Conservation (phyloP, 305 asterid species). For the Salvia sclarea region DNA sequence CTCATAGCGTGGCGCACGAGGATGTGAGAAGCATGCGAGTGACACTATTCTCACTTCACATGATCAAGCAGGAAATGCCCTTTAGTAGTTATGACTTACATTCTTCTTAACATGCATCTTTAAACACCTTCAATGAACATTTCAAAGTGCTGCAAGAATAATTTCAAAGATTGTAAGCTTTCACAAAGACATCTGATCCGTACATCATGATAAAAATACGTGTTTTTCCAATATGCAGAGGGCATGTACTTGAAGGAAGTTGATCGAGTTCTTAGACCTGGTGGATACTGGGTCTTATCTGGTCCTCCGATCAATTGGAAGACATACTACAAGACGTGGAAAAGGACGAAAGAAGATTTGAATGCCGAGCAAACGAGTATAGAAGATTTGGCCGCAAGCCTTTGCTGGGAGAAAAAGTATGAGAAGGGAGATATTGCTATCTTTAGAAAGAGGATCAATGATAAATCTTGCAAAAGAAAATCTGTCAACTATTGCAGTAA, state of each 20-base stretch:
- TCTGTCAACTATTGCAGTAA: constrained; percentile 56
- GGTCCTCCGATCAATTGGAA: constrained; percentile 99
- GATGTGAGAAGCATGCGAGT: too few species aligned
- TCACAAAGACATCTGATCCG: not conserved
- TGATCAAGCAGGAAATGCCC: too few species aligned
- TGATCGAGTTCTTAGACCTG: constrained; percentile 91
- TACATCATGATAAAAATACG: not conserved
- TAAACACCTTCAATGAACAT: not conserved
- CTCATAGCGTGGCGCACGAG: too few species aligned
- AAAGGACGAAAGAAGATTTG: constrained; percentile 75
- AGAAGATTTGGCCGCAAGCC: constrained; percentile 77
- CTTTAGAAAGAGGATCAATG: constrained; percentile 62
- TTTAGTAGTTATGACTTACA: not conserved
- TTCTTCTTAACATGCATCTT: not conserved
- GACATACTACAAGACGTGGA: constrained; percentile 79
- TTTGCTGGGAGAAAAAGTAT: constrained; percentile 97
- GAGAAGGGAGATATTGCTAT: constrained; percentile 90
- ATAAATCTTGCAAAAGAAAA: constrained; percentile 61
- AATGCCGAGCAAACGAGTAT: constrained; percentile 76
- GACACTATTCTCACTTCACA: too few species aligned
- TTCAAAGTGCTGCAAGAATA: not conserved
- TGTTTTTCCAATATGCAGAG: constrained; percentile 42
- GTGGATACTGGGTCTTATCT: constrained; percentile 93
- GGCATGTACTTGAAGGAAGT: constrained; percentile 90
- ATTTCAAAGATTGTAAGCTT: not conserved